These are phyloP conservation scores for Colletotrichum sp. DNA, from an alignment of 2,329 filamentous ascomycete genomes.

Conservation along the genomic window DNA sequence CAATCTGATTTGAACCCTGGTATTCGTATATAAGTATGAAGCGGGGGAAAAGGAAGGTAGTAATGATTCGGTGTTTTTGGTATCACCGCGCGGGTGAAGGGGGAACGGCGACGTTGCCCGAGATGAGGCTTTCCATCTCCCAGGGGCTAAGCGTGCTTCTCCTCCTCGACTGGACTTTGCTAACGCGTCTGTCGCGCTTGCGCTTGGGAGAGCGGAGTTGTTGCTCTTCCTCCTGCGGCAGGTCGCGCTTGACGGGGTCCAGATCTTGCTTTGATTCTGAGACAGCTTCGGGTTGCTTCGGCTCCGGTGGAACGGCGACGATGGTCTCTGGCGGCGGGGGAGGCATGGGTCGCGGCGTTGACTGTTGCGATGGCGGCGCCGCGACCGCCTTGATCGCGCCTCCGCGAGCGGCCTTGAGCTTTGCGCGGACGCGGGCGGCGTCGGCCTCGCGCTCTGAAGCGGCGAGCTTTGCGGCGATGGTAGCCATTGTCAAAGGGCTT, in stretches of 20 bases:
- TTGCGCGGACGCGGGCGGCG: conserved; percentile 66
- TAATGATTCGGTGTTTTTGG: neutral
- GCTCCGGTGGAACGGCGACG: neutral
- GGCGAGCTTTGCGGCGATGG: conserved; percentile 67
- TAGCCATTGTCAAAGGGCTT: conserved; percentile 64
- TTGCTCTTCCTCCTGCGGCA: neutral
- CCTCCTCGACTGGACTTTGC: conserved; percentile 64
- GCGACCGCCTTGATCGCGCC: conserved; percentile 29
- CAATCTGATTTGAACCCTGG: neutral
- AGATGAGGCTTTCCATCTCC: conserved; percentile 72
- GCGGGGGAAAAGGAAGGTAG: neutral
- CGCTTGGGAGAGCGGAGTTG: conserved; percentile 40
- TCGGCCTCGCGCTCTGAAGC: conserved; percentile 69
- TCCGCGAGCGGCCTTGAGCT: conserved; percentile 60
- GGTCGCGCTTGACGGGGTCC: conserved; percentile 41
- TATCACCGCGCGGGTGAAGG: conserved; percentile 13
- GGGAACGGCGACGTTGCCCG: conserved; percentile 35
- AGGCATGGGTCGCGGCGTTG: conserved; percentile 16
- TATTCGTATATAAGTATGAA: neutral
- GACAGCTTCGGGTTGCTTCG: neutral
- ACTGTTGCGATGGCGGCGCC: conserved; percentile 31
- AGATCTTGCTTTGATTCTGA: conserved; percentile 27
- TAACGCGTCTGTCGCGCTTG: conserved; percentile 58
- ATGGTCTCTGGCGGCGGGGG: conserved; percentile 18
- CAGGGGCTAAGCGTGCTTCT: conserved; percentile 78